Conservation (phyloP, 345 rosid genomes). For the Lenwebbia sp. region DNA sequence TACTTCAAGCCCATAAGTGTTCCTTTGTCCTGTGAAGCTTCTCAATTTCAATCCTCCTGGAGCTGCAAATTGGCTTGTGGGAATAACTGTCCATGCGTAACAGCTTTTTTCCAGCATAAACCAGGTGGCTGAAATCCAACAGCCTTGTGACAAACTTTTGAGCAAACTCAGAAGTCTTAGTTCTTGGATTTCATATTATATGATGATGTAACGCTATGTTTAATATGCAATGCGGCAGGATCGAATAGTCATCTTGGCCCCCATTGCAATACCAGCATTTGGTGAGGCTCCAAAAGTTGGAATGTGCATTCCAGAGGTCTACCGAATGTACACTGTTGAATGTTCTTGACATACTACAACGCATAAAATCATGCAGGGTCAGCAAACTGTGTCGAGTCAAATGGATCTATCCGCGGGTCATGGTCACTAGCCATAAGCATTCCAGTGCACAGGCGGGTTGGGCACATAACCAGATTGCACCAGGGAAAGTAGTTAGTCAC, state of each 20-base stretch:
- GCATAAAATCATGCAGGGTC: too few species aligned
- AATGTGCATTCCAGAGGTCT: too few species aligned
- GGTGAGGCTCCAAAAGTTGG: neutral
- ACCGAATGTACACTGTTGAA: too few species aligned
- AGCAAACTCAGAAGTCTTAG: neutral
- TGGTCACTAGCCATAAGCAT: too few species aligned
- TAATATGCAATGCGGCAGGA: neutral
- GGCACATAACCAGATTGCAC: too few species aligned
- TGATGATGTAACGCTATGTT: neutral
- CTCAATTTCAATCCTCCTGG: neutral
- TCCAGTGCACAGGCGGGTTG: too few species aligned
- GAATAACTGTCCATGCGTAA: conserved; percentile 14
- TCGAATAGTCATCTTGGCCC: neutral
- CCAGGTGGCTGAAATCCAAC: neutral
- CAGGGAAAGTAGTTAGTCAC: too few species aligned
- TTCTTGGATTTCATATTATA: neutral
- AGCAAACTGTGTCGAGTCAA: too few species aligned
- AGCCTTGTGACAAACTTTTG: neutral
- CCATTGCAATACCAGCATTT: neutral
- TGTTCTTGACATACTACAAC: too few species aligned
- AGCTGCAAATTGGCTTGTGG: conserved; percentile 5
- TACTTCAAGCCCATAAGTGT: neutral
- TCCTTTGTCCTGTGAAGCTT: neutral
- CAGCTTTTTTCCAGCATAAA: neutral
- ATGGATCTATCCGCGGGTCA: too few species aligned